Evolutionary conservation across 1,284 basidiomycete species (phyloP).

Genomic region (Hymenochaete sp.): DNA sequence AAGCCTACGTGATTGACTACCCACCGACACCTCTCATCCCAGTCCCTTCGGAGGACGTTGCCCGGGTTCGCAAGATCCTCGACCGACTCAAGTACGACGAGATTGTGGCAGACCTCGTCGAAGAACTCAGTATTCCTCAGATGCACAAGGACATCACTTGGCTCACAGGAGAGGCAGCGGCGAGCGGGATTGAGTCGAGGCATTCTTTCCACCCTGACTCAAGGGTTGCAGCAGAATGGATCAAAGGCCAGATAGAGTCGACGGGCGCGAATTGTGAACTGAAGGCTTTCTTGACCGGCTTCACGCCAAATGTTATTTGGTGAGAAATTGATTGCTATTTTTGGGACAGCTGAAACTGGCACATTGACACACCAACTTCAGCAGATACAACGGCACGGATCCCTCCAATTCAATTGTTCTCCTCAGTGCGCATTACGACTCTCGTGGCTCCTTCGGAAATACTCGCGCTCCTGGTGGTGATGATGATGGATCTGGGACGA

Average conservation of each 20-base stretch:
- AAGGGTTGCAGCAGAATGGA: conserved; percentile 63
- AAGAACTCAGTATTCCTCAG: conserved; percentile 51
- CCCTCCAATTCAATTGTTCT: conserved; percentile 55
- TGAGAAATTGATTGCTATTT: conserved; percentile 25
- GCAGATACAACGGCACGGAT: conserved; percentile 44
- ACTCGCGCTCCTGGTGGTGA: conserved; percentile 66
- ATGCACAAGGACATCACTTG: conserved; percentile 67
- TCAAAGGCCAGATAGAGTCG: conserved; percentile 59
- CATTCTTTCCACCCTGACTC: conserved; percentile 73
- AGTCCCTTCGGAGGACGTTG: conserved; percentile 42
- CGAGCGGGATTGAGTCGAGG: conserved; percentile 57
- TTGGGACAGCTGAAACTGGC: too few relatives aligned
- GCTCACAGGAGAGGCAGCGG: conserved; percentile 71
- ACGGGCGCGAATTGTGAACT: conserved; percentile 68
- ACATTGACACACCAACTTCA: conserved; percentile 23
- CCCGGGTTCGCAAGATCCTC: conserved; percentile 43
- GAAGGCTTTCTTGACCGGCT: conserved; percentile 56
- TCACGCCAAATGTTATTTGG: conserved; percentile 82
- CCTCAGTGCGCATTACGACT: conserved; percentile 79
- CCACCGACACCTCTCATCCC: conserved; percentile 39
- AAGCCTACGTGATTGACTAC: conserved; percentile 42
- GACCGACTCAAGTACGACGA: conserved; percentile 48
- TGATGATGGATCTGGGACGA: conserved; percentile 77
- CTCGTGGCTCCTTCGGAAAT: conserved; percentile 75
- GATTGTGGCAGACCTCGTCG: conserved; percentile 50